phyloP scores from a whole-genome alignment of 192 early-diverging fungal genomes.

The Gonapodya sp. region DNA sequence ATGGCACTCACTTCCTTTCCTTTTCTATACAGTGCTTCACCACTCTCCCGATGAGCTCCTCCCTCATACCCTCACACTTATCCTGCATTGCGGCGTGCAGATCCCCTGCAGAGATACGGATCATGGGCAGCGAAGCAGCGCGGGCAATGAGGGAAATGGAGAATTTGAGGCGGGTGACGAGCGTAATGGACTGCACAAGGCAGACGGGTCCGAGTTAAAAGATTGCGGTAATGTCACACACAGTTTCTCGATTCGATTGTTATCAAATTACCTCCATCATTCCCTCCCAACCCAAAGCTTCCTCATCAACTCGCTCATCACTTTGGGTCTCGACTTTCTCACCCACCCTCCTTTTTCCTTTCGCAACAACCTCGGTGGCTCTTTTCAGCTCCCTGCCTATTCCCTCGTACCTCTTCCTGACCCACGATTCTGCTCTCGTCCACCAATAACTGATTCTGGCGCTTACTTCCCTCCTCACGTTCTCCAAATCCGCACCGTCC shows the following conservation, averaged over 20 bases:
- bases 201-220: no score
- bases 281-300: background rate
- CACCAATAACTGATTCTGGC: background rate
- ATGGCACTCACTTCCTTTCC: constrained; percentile 14
- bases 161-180: background rate
- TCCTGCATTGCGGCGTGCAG: constrained; percentile 11
- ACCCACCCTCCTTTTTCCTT: background rate
- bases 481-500: constrained; percentile 8
- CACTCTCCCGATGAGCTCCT: constrained; percentile 35
- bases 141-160: background rate
- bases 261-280: constrained; percentile 8
- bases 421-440: background rate
- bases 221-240: no score
- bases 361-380: no score
- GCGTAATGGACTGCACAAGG: background rate
- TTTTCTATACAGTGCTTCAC: constrained; percentile 8
- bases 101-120: background rate
- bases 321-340: background rate
- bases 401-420: background rate
- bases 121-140: background rate
- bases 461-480: constrained; percentile 13
- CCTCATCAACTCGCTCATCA: background rate
- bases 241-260: background rate
- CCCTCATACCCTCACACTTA: constrained; percentile 25
- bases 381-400: no score